Evolutionary conservation across 148 eudicot species (phyloP).

Genomic region (Chenopodium berlandieri): DNA sequence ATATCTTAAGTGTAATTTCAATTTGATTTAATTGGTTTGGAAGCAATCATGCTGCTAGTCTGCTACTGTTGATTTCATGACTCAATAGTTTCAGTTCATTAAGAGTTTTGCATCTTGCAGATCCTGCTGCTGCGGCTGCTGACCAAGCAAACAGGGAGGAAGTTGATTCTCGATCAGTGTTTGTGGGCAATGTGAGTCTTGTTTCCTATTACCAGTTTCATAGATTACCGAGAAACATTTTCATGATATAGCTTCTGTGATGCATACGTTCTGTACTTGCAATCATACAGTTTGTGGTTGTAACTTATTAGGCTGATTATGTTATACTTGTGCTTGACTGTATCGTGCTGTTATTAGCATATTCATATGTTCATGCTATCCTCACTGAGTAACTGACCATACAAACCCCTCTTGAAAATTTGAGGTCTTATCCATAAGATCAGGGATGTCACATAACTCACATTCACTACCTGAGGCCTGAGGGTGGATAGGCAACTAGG

Average conservation of each 20-base stretch:
- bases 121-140: slow-evolving; percentile 55
- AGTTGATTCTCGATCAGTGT: slow-evolving; percentile 77
- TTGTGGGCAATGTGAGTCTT: slow-evolving; percentile 78
- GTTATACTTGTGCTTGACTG: neutral
- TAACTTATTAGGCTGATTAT: neutral
- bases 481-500: neutral
- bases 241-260: neutral
- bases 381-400: neutral
- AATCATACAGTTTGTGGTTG: neutral
- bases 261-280: neutral
- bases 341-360: neutral
- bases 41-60: neutral
- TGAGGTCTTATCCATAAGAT: slow-evolving; percentile 15
- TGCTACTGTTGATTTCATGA: slow-evolving; percentile 3
- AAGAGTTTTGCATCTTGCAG: slow-evolving; percentile 30
- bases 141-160: slow-evolving; percentile 73
- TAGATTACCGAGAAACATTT: neutral
- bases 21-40: neutral
- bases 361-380: neutral
- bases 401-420: neutral
- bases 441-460: slow-evolving; percentile 18
- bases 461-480: slow-evolving; percentile 10
- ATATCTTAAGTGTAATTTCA: too few species aligned
- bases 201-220: neutral
- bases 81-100: neutral